Evolutionary conservation across 345 rosid species (phyloP).

Genomic region (Boechera divaricarpa): DNA sequence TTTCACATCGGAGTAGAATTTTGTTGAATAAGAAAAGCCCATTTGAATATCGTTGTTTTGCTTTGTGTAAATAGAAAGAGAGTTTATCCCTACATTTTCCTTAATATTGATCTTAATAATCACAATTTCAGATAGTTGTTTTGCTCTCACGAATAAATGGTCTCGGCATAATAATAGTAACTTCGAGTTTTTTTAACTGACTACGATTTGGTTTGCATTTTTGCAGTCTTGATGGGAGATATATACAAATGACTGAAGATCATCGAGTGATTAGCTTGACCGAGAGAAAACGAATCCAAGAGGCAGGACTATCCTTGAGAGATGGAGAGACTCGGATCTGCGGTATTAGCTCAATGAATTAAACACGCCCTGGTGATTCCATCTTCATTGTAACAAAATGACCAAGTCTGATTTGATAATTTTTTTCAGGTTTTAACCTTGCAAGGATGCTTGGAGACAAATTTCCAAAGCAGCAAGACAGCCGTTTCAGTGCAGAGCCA

Average conservation of each 20-base stretch:
- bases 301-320: slow-evolving; percentile 71
- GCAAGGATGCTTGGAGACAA: slow-evolving; percentile 99
- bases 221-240: slow-evolving; percentile 76
- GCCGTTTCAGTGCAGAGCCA: slow-evolving; percentile 86
- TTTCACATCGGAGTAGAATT: slow-evolving; percentile 1
- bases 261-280: slow-evolving; percentile 74
- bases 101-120: slow-evolving; percentile 12
- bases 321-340: slow-evolving; percentile 80
- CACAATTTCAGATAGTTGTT: slow-evolving; percentile 1
- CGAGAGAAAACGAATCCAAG: slow-evolving; percentile 72
- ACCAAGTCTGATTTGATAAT: slow-evolving; percentile 7
- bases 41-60: neutral
- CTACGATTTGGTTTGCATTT: slow-evolving; percentile 35
- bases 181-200: neutral
- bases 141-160: slow-evolving; percentile 9
- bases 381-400: neutral
- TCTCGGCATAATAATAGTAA: neutral
- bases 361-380: slow-evolving; percentile 5
- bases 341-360: slow-evolving; percentile 52
- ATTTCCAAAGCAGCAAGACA: slow-evolving; percentile 87
- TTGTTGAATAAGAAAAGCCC: neutral
- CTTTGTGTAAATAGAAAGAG: slow-evolving; percentile 20
- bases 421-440: slow-evolving; percentile 76
- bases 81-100: neutral
- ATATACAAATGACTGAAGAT: slow-evolving; percentile 88